phyloP scores from a whole-genome alignment of 2,329 filamentous ascomycete genomes.

The Paraphaeosphaeria sporulosa region DNA sequence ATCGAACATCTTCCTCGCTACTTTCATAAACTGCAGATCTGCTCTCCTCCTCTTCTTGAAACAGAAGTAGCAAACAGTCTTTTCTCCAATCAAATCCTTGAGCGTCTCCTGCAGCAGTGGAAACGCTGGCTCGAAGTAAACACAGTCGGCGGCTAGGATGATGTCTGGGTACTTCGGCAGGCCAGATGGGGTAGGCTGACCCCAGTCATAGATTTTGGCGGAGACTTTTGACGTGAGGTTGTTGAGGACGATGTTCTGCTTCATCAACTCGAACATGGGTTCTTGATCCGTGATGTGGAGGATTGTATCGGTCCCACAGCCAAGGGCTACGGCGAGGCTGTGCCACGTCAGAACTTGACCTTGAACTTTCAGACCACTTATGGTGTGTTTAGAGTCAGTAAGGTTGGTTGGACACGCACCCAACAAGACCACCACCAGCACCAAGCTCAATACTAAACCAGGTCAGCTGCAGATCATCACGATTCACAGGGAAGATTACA shows the following conservation, averaged over 20 bases:
- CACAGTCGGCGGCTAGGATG: conserved; percentile 93
- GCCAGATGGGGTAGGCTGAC: conserved; percentile 49
- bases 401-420: conserved; percentile 42
- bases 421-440: conserved; percentile 88
- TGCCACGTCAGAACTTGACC: not conserved
- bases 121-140: conserved; percentile 96
- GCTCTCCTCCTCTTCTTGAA: conserved; percentile 90
- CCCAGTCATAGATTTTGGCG: conserved; percentile 83
- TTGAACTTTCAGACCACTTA: not conserved
- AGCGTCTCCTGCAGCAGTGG: conserved; percentile 84
- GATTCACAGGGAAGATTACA: conserved; percentile 62
- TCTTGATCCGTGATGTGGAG: conserved; percentile 86
- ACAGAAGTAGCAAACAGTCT: conserved; percentile 81
- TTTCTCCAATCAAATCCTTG: conserved; percentile 71
- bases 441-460: conserved; percentile 81
- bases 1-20: conserved; percentile 57
- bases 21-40: conserved; percentile 62
- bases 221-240: conserved; percentile 68
- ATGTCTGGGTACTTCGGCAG: conserved; percentile 71
- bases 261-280: conserved; percentile 86
- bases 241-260: conserved; percentile 87
- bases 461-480: conserved; percentile 22
- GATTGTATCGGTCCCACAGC: conserved; percentile 62
- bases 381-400: not conserved
- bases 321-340: conserved; percentile 65